phyloP scores from a whole-genome alignment of 805 yeast species.

The Saccharomycopsis sp. region DNA sequence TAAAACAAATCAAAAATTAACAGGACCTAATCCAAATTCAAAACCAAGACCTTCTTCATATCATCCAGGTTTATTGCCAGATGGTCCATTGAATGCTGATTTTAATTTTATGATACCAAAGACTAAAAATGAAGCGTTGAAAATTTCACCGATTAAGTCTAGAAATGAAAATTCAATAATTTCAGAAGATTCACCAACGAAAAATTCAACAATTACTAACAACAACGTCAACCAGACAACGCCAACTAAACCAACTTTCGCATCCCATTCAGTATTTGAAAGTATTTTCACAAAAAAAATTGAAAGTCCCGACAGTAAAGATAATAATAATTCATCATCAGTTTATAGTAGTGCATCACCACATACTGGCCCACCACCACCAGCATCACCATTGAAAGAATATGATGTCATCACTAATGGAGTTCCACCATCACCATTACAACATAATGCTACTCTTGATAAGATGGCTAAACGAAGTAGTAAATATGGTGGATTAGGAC shows the following conservation, averaged over 20 bases:
- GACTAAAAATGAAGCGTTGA: constrained; percentile 24
- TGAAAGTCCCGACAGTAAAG: neutral
- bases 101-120: constrained; percentile 25
- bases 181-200: neutral
- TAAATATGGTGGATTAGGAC: constrained; percentile 11
- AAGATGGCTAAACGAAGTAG: constrained; percentile 10
- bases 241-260: constrained; percentile 4
- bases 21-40: constrained; percentile 41
- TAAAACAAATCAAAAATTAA: constrained; percentile 24
- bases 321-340: neutral
- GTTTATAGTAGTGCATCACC: neutral
- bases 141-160: constrained; percentile 7
- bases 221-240: neutral
- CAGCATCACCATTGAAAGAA: constrained; percentile 22
- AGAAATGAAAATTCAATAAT: neutral
- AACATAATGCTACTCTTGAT: constrained; percentile 7
- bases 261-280: constrained; percentile 16
- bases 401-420: constrained; percentile 25
- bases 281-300: constrained; percentile 7
- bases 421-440: constrained; percentile 16
- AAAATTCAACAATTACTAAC: too few species aligned
- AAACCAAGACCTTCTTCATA: constrained; percentile 81
- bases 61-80: constrained; percentile 52
- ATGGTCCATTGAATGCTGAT: constrained; percentile 22
- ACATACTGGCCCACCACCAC: neutral